These are phyloP conservation scores for Aleurites moluccanus DNA, from an alignment of 441 rosid species.

Conservation along the genomic window DNA sequence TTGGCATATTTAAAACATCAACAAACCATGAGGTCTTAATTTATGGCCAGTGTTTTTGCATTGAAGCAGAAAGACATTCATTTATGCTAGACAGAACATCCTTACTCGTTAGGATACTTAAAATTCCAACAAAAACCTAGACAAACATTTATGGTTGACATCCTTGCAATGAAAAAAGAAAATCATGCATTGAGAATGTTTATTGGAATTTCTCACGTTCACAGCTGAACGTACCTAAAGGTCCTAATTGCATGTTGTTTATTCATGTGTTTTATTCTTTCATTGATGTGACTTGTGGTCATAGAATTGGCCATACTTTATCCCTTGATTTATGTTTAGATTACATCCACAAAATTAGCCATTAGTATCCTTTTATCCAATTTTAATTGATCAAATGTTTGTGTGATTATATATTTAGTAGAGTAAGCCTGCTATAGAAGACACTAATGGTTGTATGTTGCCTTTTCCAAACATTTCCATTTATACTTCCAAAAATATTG, in stretches of 20 bases:
- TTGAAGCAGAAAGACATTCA: neutral
- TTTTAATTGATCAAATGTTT: neutral
- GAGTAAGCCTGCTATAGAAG: neutral
- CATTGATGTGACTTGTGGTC: slow-evolving; percentile 1
- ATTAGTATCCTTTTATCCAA: neutral
- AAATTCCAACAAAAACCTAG: neutral
- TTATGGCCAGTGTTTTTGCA: slow-evolving; percentile 1
- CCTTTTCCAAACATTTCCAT: neutral
- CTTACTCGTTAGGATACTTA: slow-evolving; percentile 1
- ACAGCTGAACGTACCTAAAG: neutral
- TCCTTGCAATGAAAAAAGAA: slow-evolving; percentile 11
- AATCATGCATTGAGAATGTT: slow-evolving; percentile 1
- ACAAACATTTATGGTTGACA: slow-evolving; percentile 2
- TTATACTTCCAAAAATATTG: neutral
- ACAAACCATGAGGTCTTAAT: slow-evolving; percentile 6
- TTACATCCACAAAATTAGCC: slow-evolving; percentile 8
- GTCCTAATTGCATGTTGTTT: slow-evolving; percentile 6
- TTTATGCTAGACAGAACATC: neutral
- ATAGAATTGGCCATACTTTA: neutral
- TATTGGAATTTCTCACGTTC: neutral
- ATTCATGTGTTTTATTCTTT: neutral
- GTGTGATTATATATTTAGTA: neutral
- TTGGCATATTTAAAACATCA: slow-evolving; percentile 12
- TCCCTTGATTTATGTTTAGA: slow-evolving; percentile 11
- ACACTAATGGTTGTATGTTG: neutral